Percentiles rank a stretch among this genome's conserved stretches.
Conservation (phyloP, 352 stramenopile genomes). For the Globisporangium radiosum region DNA sequence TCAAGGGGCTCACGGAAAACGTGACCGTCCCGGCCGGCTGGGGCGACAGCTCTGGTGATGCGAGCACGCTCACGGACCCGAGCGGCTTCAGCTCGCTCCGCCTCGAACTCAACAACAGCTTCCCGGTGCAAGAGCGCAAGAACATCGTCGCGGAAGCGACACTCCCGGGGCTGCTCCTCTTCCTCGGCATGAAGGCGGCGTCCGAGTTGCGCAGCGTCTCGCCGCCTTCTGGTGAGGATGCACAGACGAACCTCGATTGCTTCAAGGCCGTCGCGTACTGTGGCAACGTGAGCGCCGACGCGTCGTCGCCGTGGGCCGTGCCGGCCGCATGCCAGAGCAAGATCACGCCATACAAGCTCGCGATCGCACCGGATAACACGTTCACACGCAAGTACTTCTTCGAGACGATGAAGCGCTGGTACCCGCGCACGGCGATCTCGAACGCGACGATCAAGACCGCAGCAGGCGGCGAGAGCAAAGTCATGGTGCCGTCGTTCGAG, state of each 20-base stretch:
- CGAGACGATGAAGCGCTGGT: slow-evolving; percentile 42
- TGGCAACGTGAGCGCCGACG: slow-evolving; percentile 30
- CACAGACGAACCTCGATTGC: slow-evolving; percentile 11
- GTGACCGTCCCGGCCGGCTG: slow-evolving; percentile 55
- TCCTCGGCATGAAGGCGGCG: slow-evolving; percentile 25
- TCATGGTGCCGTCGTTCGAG: slow-evolving; percentile 40
- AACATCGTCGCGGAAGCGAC: slow-evolving; percentile 46
- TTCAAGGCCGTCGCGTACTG: slow-evolving; percentile 13
- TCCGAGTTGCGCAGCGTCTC: slow-evolving; percentile 19
- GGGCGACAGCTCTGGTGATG: slow-evolving; percentile 23
- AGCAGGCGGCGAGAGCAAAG: slow-evolving; percentile 1
- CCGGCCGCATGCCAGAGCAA: slow-evolving; percentile 22
- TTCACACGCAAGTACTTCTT: slow-evolving; percentile 68
- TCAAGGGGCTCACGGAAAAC: slow-evolving; percentile 49
- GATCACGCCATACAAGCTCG: slow-evolving; percentile 41
- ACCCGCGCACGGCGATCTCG: slow-evolving; percentile 30
- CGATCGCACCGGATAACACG: slow-evolving; percentile 41
- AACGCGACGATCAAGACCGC: slow-evolving; percentile 10
- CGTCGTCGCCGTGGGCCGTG: slow-evolving; percentile 27
- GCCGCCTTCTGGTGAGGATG: not conserved
- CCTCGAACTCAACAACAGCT: slow-evolving; percentile 3
- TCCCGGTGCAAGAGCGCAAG: slow-evolving; percentile 8
- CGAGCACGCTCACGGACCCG: slow-evolving; percentile 4
- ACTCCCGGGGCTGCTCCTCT: slow-evolving; percentile 45
- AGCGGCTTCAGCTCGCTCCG: not conserved